phyloP scores from a whole-genome alignment of 495 filamentous ascomycete species.

The Aspergillus saccharolyticus region DNA sequence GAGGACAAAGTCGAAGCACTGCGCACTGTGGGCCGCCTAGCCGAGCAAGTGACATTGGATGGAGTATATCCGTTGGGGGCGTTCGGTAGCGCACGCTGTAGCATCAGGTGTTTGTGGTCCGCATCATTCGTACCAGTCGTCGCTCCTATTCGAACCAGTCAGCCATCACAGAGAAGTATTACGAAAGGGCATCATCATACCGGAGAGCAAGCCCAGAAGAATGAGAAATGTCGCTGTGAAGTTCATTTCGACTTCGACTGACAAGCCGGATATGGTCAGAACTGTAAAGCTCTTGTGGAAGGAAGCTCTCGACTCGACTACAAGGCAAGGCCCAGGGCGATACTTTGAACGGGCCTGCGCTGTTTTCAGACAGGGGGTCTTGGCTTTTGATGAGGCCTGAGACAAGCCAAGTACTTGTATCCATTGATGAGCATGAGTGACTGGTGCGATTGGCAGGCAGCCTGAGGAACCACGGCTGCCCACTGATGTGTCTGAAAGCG shows the following conservation, averaged over 20 bases:
- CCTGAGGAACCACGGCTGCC: conserved; percentile 10
- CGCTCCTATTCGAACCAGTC: not conserved
- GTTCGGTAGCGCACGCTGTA: conserved; percentile 37
- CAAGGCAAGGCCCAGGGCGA: not conserved
- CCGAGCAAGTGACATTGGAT: conserved; percentile 35
- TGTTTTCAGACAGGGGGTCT: conserved; percentile 18
- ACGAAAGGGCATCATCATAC: conserved; percentile 13
- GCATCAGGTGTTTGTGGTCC: not conserved
- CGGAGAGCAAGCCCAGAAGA: conserved; percentile 27
- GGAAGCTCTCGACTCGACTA: not conserved
- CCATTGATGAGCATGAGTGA: conserved; percentile 1
- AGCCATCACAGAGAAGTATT: not conserved
- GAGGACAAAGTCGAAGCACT: conserved; percentile 54
- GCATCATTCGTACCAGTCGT: not conserved
- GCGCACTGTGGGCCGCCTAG: conserved; percentile 46
- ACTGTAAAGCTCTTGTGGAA: not conserved
- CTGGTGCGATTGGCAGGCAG: conserved; percentile 2
- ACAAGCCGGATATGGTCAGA: not conserved
- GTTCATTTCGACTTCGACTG: conserved; percentile 21
- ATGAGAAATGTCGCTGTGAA: conserved; percentile 20
- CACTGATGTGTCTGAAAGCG: not conserved
- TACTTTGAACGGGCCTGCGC: conserved; percentile 8
- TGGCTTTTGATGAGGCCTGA: not conserved
- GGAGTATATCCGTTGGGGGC: conserved; percentile 47
- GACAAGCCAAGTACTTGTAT: not conserved